Base-by-base conservation (phyloP, 225 moss, liverwort and hornwort genomes). In the Physcomitrium patens region DNA sequence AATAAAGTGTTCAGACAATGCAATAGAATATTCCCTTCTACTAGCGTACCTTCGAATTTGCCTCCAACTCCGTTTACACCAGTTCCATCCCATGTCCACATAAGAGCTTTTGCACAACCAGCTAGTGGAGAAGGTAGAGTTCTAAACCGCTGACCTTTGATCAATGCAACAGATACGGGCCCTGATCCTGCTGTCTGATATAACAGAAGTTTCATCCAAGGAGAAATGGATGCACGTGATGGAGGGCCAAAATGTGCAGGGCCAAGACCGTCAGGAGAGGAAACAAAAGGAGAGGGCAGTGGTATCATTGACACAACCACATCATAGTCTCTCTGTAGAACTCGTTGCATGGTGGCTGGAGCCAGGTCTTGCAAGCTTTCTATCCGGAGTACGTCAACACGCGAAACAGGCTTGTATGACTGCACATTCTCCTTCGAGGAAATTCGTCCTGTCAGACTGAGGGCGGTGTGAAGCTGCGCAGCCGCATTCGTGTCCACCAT, bases 261-360 rank as follows among this genome's bases (percentile, higher is more conserved):
- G 20, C 95, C 95, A 56, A 84, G 79, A 50, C 93, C 97, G 52
- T 95, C 97, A 23, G 89, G 81, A 45, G 95, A 91, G 52, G 88
- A 91, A 54, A 99, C 89, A 58, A 93, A 93, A n/a, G 93, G 93
- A 62, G 95, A 91, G 12, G 89, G 90, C 46, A 99, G 88, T 60
- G 99, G 99, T 68, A 93, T 91, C 99, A 99, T 99, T 31, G 99
- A 99, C n/a, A 94, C 95, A 26, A 99, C 85, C 55, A 95, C 93
- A 70, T 95, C 91, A 67, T 99, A 99, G 79, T 99, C 99, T 78
- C 99, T 86, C 72, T 88, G 91, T 18, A 99, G 68, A 56, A 99
- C 95, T 73, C 99, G 89, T 71, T 95, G 99, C 65, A 88, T 83
- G 14, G 99, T 99, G 46, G 91, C 93, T 47, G 93, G 89, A 48